Evolutionary conservation across 2,329 filamentous ascomycete genomes (phyloP), one percentile per base, ranked within the genome.

Genomic region (Esteya vermicola): DNA sequence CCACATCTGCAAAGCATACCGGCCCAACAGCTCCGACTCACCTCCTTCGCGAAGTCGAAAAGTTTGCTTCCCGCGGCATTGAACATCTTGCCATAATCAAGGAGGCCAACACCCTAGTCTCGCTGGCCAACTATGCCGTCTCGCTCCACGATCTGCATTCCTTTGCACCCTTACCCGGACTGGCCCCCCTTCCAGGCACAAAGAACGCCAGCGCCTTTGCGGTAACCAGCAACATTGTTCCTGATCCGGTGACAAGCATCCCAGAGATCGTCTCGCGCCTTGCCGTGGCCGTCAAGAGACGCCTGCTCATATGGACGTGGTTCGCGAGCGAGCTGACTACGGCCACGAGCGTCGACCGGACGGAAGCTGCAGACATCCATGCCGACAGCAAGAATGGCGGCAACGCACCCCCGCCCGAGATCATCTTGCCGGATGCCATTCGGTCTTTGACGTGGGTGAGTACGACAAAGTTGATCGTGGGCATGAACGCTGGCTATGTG

Each of bases 71-170:
- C 26, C 78, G 85, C 45, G 79, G 86, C 40, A 79, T 98, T 47
- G 88, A 95, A 52, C 89, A 98, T 65, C 75, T 98, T 14, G 89
- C 88, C 42, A 81, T 93, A 43, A 88, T 98, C 54, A 96, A 95
- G 54, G 91, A 96, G 60, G 86, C 88, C 41, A 91, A 84, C 57
- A 81, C 85, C 18, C 75, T 98, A 34, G 76, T 98, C 43, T 94
- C 88, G 14, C 68, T 98, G 40, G 93, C 88, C 47, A 93, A 93
- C 59, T 85, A 81, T 51, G 75, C 88, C 59, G 75, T 98, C 48
- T 91, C 83, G 19, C 76, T 96, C 26, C 80, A 98, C 62, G 88
- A 98, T 57, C 68, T 93, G 19, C 78, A 89, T 47, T 84, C 77
- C 23, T 95, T 93, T 59, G 71, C 81, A 48, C 69, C 88, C 42